Evolutionary conservation across 108 stramenopile genomes (phyloP).

Genomic region (Cyclotella atomus): DNA sequence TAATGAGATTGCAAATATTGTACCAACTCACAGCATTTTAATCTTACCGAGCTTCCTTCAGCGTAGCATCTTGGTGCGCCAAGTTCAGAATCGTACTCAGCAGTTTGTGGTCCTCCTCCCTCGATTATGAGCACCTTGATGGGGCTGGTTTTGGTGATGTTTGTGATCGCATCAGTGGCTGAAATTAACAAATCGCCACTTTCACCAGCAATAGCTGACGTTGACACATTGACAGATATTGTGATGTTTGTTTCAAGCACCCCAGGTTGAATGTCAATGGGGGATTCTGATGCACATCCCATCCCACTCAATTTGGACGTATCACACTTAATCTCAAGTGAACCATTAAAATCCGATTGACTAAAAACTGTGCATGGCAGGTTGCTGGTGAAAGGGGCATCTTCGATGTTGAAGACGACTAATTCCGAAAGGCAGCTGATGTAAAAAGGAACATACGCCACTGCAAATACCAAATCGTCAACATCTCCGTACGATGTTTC

Average conservation of each 20-base stretch:
- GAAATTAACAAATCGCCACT: not conserved
- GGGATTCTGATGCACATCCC: not conserved
- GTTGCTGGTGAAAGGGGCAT: not conserved
- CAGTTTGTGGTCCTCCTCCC: conserved; percentile 4
- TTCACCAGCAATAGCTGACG: conserved; percentile 3
- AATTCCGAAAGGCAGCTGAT: not conserved
- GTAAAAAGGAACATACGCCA: not conserved
- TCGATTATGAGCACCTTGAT: not conserved
- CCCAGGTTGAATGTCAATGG: not conserved
- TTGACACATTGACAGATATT: not conserved
- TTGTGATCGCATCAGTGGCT: not conserved
- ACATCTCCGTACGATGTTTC: not conserved
- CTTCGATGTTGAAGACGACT: not conserved
- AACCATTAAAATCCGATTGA: not conserved
- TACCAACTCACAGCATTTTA: not conserved
- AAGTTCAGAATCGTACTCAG: conserved; percentile 4
- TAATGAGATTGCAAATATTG: not conserved
- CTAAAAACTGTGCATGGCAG: not conserved
- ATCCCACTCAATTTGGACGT: not conserved
- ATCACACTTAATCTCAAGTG: not conserved
- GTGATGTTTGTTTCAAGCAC: conserved; percentile 4
- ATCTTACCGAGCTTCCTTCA: not conserved
- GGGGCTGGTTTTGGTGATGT: not conserved
- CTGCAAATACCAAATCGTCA: conserved; percentile 3
- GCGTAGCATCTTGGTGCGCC: not conserved